Evolutionary conservation across 495 filamentous ascomycete species (phyloP).

Genomic region (Entonaema liquescens): DNA sequence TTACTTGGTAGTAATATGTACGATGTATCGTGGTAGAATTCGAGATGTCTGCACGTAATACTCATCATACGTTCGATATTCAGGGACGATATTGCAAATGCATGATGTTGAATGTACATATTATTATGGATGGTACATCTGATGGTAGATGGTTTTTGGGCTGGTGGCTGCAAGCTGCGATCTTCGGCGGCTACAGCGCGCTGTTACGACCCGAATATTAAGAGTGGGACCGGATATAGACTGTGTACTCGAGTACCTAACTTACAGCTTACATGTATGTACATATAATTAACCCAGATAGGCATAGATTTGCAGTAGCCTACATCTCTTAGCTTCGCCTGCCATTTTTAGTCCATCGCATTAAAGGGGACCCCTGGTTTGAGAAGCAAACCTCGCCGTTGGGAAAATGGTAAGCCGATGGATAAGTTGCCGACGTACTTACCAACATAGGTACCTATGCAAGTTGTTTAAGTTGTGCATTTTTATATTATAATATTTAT

Average conservation of each 20-base stretch:
- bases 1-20: not conserved
- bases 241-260: constrained; percentile 26
- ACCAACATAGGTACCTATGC: too few species aligned
- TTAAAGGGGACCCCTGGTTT: constrained; percentile 30
- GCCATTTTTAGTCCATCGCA: constrained; percentile 37
- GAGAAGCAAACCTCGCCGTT: constrained; percentile 35
- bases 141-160: not conserved
- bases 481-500: too few species aligned
- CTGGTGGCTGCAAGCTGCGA: constrained; percentile 31
- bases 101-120: constrained; percentile 1
- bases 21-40: not conserved
- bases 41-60: constrained; percentile 12
- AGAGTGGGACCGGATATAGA: constrained; percentile 19
- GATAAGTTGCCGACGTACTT: too few species aligned
- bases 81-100: constrained; percentile 29
- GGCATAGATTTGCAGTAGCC: constrained; percentile 29
- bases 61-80: constrained; percentile 30
- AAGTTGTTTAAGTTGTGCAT: not conserved
- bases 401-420: not conserved
- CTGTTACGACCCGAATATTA: constrained; percentile 34
- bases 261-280: constrained; percentile 8
- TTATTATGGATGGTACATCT: not conserved
- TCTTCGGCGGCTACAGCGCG: constrained; percentile 44
- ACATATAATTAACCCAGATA: constrained; percentile 25
- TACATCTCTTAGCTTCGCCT: constrained; percentile 32